Evolutionary conservation across 441 rosid genomes (phyloP), one percentile per base, ranked within the genome.

Genomic region (Populus hybrid): DNA sequence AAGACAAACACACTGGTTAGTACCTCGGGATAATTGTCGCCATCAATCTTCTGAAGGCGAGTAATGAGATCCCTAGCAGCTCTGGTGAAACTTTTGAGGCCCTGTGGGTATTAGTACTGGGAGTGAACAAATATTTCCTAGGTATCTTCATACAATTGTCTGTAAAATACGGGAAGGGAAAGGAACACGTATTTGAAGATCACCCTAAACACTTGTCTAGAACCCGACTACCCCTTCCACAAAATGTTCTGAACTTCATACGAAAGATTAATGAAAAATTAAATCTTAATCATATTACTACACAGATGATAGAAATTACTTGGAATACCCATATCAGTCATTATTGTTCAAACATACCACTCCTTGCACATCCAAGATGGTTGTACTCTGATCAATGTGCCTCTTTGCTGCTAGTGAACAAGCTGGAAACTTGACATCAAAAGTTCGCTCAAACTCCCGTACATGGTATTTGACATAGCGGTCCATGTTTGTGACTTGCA

Each of bases 1-100:
- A 77, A 36, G 67, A 76, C 12, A 42, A n/a, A 67, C 8, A 70
- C 78, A 69, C 66, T 73, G 76, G 65, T 71, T 65, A 57, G 72
- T 80, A 94, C 98, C 97, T 94, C 96, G 10, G 98, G 98, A 74
- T 91, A 94, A 80, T 91, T 93, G 86, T 94, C 87, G 38, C 98
- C 98, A 23, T 94, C 98, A 76, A 92, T 86, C 82, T 89, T 88
- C 83, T 94, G 97, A 86, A 94, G 88, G 79, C 87, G 84, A 64
- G 90, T 85, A 50, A 94, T 83, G 77, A 94, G 91, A 69, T 94
- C 98, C 80, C 98, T 89, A 23, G 98, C 97, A 81, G 95, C 84
- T 82, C 90, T 94, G 86, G 87, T 93, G 79, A 94, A 93, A 76
- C 81, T 89, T 80, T 93, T 94, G 21, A 94, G 90, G 78, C 98